Evolutionary conservation across 108 stramenopile genomes (phyloP).

Genomic region (Cyclotella baltica): DNA sequence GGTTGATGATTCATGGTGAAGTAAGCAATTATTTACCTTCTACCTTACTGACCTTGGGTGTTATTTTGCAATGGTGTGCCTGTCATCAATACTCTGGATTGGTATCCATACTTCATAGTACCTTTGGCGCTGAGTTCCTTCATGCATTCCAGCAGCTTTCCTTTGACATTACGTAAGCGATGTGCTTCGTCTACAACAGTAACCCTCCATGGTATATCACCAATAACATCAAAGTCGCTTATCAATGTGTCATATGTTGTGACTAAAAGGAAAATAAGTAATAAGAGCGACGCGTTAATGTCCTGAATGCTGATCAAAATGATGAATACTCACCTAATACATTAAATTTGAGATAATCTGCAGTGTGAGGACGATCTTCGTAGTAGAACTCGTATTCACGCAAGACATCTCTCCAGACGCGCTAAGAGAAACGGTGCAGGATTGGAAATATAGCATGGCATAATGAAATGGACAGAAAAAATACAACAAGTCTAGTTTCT

Average conservation of each 20-base stretch:
- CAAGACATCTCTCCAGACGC: constrained; percentile 96
- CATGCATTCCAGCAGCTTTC: constrained; percentile 95
- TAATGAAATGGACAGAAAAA: too few species aligned
- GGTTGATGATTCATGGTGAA: background rate
- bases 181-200: constrained; percentile 98
- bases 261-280: constrained; percentile 40
- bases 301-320: background rate
- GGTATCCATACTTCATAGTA: constrained; percentile 89
- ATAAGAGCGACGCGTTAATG: background rate
- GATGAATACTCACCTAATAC: constrained; percentile 58
- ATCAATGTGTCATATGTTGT: constrained; percentile 95
- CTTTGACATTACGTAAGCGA: constrained; percentile 92
- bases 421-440: background rate
- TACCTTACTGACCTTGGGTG: constrained; percentile 41
- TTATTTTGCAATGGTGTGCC: constrained; percentile 99
- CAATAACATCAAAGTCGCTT: constrained; percentile 90
- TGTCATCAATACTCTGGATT: constrained; percentile 96
- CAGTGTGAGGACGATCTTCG: constrained; percentile 94
- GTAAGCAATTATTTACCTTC: background rate
- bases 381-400: constrained; percentile 98
- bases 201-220: constrained; percentile 87
- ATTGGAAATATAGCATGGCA: background rate
- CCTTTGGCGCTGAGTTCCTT: constrained; percentile 89
- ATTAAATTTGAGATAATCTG: constrained; percentile 96
- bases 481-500: background rate